These are phyloP conservation scores for Talaromyces sp. DNA, from an alignment of 2,329 filamentous ascomycete genomes.

Conservation along the genomic window DNA sequence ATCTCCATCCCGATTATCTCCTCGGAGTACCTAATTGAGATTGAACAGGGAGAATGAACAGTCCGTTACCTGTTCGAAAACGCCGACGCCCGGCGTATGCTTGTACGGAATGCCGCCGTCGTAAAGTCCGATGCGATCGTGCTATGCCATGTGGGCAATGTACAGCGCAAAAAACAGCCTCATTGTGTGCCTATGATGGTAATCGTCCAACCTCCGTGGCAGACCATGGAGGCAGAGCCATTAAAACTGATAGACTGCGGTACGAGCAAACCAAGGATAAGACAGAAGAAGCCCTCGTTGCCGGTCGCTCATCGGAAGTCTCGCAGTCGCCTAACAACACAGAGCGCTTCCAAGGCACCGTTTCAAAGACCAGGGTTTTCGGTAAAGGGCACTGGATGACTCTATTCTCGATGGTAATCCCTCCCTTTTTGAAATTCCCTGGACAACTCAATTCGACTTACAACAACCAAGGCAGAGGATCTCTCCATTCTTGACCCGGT, in stretches of 20 bases:
- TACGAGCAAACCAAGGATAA: not conserved
- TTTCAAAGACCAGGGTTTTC: slow-evolving; percentile 27
- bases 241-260: not conserved
- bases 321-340: not conserved
- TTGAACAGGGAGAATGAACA: not conserved
- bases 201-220: not conserved
- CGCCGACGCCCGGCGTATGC: slow-evolving; percentile 24
- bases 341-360: slow-evolving; percentile 19
- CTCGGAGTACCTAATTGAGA: not conserved
- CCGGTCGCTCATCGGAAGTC: not conserved
- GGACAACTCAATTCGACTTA: not conserved
- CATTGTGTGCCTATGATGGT: slow-evolving; percentile 21
- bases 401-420: slow-evolving; percentile 20
- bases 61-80: slow-evolving; percentile 13
- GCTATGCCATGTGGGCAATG: slow-evolving; percentile 26
- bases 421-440: not conserved
- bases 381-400: slow-evolving; percentile 29
- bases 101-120: slow-evolving; percentile 30
- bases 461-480: slow-evolving; percentile 17
- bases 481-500: slow-evolving; percentile 16
- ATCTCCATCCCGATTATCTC: too few relatives aligned
- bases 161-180: slow-evolving; percentile 17
- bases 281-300: not conserved
- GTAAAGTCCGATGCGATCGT: slow-evolving; percentile 32
- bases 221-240: not conserved